Percentiles rank a stretch among this genome's conserved stretches.
phyloP scores from a whole-genome alignment of 257 asterid species.

The Jaltomata sinuosa region DNA sequence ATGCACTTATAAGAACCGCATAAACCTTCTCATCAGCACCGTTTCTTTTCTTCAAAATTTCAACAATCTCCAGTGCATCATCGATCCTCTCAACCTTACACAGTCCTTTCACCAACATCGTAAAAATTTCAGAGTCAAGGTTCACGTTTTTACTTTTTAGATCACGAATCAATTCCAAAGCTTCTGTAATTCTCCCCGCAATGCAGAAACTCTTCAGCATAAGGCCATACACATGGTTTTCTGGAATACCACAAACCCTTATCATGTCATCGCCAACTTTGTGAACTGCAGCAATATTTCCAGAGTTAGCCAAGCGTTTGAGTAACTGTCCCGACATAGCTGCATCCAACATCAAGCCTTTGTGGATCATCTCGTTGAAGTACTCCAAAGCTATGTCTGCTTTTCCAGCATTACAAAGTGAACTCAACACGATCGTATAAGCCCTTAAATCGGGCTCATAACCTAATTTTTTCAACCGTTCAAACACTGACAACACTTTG shows the following conservation, averaged over 20 bases:
- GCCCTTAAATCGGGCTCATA: conserved; percentile 46
- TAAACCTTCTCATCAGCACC: conserved; percentile 30
- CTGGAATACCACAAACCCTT: conserved; percentile 31
- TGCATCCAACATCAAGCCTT: conserved; percentile 34
- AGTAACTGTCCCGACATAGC: conserved; percentile 34
- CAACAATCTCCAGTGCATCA: conserved; percentile 76
- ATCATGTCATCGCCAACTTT: conserved; percentile 50
- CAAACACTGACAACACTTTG: conserved; percentile 56
- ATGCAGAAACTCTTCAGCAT: conserved; percentile 69
- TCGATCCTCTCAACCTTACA: conserved; percentile 50
- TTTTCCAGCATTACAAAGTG: conserved; percentile 47
- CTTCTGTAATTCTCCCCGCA: conserved; percentile 58
- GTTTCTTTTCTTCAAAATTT: conserved; percentile 56
- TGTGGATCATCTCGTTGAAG: conserved; percentile 57
- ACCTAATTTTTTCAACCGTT: conserved; percentile 60
- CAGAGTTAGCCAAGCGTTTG: conserved; percentile 54
- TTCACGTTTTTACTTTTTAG: conserved; percentile 38
- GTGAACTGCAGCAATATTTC: conserved; percentile 35
- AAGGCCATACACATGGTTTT: conserved; percentile 26
- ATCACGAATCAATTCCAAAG: conserved; percentile 63
- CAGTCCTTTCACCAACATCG: conserved; percentile 64
- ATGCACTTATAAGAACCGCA: conserved; percentile 36
- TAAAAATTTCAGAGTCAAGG: conserved; percentile 36
- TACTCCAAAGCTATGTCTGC: conserved; percentile 65
- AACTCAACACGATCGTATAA: conserved; percentile 39